These are phyloP conservation scores for Candida michaelii DNA, from an alignment of 805 yeast genomes.

Conservation along the genomic window DNA sequence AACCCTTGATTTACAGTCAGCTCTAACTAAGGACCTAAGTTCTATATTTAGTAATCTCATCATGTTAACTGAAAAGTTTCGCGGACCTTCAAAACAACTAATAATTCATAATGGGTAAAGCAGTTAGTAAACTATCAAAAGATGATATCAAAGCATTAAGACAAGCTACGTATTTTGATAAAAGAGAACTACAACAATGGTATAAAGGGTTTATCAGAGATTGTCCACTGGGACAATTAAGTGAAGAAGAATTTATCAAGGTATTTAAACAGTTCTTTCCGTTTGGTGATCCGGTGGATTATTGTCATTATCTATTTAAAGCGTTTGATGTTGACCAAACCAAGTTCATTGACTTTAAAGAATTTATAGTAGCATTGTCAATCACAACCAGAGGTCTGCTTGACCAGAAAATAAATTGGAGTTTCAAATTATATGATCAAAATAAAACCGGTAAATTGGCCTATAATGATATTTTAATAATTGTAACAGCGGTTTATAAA, in stretches of 20 bases:
- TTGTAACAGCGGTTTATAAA: slow-evolving; percentile 81
- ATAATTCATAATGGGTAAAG: slow-evolving; percentile 71
- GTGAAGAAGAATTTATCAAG: slow-evolving; percentile 83
- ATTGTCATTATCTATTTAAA: slow-evolving; percentile 82
- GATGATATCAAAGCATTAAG: slow-evolving; percentile 84
- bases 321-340: slow-evolving; percentile 82
- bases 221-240: slow-evolving; percentile 86
- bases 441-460: slow-evolving; percentile 75
- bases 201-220: slow-evolving; percentile 93
- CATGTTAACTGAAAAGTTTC: background rate
- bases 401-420: slow-evolving; percentile 87
- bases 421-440: slow-evolving; percentile 83
- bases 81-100: background rate
- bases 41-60: background rate
- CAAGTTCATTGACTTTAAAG: slow-evolving; percentile 87
- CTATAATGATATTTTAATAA: slow-evolving; percentile 75
- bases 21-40: background rate
- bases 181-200: slow-evolving; percentile 97
- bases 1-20: too few species aligned
- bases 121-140: slow-evolving; percentile 87
- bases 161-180: slow-evolving; percentile 86
- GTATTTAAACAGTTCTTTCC: slow-evolving; percentile 97
- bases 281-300: slow-evolving; percentile 93
- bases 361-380: slow-evolving; percentile 84
- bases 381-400: slow-evolving; percentile 82